phyloP scores from a whole-genome alignment of 805 yeast species.

The Clavispora santaluciae region DNA sequence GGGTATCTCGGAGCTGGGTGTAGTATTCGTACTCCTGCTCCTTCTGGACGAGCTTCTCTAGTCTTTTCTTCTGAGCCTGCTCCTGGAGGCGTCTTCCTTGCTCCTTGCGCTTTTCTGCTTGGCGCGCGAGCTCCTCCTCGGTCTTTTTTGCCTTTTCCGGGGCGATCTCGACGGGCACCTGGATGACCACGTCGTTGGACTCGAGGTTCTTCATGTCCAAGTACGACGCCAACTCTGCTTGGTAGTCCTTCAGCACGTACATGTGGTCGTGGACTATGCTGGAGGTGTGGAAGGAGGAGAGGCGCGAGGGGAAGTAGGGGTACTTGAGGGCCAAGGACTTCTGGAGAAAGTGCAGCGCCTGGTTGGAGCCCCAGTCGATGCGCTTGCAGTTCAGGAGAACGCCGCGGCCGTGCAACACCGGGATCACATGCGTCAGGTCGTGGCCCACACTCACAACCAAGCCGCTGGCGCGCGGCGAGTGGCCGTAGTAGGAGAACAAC shows the following conservation, averaged over 20 bases:
- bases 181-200: slow-evolving; percentile 67
- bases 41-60: slow-evolving; percentile 74
- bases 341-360: slow-evolving; percentile 58
- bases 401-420: slow-evolving; percentile 71
- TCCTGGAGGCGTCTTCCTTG: slow-evolving; percentile 87
- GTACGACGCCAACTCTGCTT: slow-evolving; percentile 51
- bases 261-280: slow-evolving; percentile 70
- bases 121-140: slow-evolving; percentile 67
- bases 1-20: slow-evolving; percentile 48
- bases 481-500: slow-evolving; percentile 69
- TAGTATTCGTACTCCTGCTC: slow-evolving; percentile 78
- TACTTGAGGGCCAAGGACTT: slow-evolving; percentile 71
- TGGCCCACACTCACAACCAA: slow-evolving; percentile 80
- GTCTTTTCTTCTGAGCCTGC: slow-evolving; percentile 80
- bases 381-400: slow-evolving; percentile 65
- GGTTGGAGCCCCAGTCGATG: slow-evolving; percentile 89
- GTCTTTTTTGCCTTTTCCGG: slow-evolving; percentile 58
- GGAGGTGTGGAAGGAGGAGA: slow-evolving; percentile 60
- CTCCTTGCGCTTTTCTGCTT: slow-evolving; percentile 76
- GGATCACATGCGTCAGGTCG: slow-evolving; percentile 78
- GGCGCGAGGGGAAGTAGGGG: slow-evolving; percentile 82
- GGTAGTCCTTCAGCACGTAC: slow-evolving; percentile 67
- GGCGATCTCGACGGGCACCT: slow-evolving; percentile 67
- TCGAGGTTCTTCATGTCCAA: slow-evolving; percentile 63
- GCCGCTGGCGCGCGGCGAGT: slow-evolving; percentile 49